A percentile compares a stretch with the other conserved stretches of the same genome.
Evolutionary conservation across 177 flowering plant genomes (phyloP).

Genomic region (Tripterygium wilfordii): DNA sequence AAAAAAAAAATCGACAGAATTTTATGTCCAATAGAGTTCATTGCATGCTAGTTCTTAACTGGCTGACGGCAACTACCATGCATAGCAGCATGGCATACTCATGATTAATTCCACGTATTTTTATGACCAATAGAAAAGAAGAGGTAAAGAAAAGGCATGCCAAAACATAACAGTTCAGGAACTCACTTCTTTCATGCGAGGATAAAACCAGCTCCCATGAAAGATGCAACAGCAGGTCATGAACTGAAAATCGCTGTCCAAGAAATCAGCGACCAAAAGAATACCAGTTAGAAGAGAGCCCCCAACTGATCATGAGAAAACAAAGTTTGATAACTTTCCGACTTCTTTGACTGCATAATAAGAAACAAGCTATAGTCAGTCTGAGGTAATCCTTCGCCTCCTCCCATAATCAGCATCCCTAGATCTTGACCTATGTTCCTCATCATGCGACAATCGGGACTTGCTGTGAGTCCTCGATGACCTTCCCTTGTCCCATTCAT

Average conservation of each 20-base stretch:
- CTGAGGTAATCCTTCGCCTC: constrained; percentile 60
- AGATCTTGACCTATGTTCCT: constrained; percentile 63
- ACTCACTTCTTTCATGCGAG: constrained; percentile 10
- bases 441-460: constrained; percentile 59
- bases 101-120: too few species aligned
- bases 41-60: too few species aligned
- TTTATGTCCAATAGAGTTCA: too few species aligned
- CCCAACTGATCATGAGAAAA: constrained; percentile 11
- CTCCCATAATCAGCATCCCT: constrained; percentile 84
- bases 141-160: too few species aligned
- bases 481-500: constrained; percentile 67
- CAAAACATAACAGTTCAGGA: too few species aligned
- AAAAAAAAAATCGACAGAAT: too few species aligned
- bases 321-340: too few species aligned
- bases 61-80: too few species aligned
- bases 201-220: neutral
- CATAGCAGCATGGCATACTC: too few species aligned
- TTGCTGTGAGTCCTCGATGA: constrained; percentile 71
- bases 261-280: constrained; percentile 3
- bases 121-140: too few species aligned
- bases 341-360: too few species aligned
- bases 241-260: constrained; percentile 8
- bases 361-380: constrained; percentile 19
- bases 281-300: constrained; percentile 11
- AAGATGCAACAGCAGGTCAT: constrained; percentile 12